Evolutionary conservation across 352 stramenopile species (phyloP), one percentile per base, ranked within the genome.

Genomic region (Pilasporangium apinafurcum): DNA sequence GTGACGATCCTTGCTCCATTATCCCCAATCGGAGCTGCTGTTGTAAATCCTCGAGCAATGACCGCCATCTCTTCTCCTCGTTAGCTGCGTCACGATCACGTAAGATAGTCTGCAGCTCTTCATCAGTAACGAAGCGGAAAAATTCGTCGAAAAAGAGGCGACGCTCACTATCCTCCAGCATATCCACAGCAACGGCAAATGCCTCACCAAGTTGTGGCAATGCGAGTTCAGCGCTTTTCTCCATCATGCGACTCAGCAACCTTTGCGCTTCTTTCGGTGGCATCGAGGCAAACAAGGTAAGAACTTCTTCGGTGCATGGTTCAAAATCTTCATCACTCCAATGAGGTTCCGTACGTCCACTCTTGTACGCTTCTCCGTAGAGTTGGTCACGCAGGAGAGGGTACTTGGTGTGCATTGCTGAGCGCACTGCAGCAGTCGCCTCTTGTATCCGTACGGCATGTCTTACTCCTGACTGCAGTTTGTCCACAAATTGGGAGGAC

Each of bases 101-200:
- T 13, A 87, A 42, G 16, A 59, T 60, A 33, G 78, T 60, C 35
- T 85, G 72, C 16, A 87, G 60, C 20, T 87, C 75, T 4, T 55
- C 56, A 1, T 44, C 56, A 0, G 53, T 55, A 10, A 87, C 54
- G 22, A 79, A 62, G 20, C 68, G 58, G n/a, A 85, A 77, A 27
- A 76, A 87, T 33, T 87, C 69, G 18, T 56, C 59, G 20, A 85
- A 47, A 24, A 87, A 87, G 8, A 37, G 12, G 8, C 62, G 51
- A 30, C 69, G 51, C 14, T 83, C 57, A 24, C 57, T 59, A 18
- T 67, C 59, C 3, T 59, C 43, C 30, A 85, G 59, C 16, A 71
- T 35, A 10, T 82, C 72, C 13, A 81, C 62, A 3, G 48, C 68
- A 4, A 55, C 42, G 0, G 75, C 75, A 18, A 75, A 57, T 37